Evolutionary conservation across 208 protist species (phyloP).

Genomic region (Angomonas deanei): DNA sequence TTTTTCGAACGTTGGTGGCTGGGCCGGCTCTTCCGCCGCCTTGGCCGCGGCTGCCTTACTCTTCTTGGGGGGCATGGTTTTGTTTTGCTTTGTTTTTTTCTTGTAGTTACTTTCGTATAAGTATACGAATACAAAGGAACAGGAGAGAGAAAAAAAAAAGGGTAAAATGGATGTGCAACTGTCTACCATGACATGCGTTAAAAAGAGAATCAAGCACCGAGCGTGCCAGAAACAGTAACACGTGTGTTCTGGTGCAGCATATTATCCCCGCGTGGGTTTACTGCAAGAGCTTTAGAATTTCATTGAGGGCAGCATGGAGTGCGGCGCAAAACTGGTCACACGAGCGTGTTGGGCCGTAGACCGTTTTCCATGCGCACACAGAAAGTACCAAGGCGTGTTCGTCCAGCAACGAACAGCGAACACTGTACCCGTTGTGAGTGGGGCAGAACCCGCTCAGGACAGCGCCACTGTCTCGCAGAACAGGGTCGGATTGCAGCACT

Average conservation of each 20-base stretch:
- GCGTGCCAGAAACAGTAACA: too few species aligned
- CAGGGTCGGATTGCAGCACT: neutral
- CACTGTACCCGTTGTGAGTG: constrained; percentile 32
- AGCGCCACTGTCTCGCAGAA: constrained; percentile 14
- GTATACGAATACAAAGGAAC: neutral
- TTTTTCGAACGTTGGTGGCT: constrained; percentile 18
- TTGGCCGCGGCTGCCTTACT: constrained; percentile 23
- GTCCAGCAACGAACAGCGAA: constrained; percentile 22
- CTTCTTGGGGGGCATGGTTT: constrained; percentile 60
- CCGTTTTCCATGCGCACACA: constrained; percentile 31
- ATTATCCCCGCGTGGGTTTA: too few species aligned
- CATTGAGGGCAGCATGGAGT: neutral
- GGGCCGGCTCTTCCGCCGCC: constrained; percentile 6
- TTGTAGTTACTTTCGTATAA: neutral
- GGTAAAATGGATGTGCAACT: too few species aligned
- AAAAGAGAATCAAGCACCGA: constrained; percentile 9
- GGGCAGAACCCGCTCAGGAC: constrained; percentile 32
- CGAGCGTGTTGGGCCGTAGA: constrained; percentile 18
- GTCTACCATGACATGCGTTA: too few species aligned
- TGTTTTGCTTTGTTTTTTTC: neutral
- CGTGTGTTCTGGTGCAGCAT: too few species aligned
- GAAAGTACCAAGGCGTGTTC: constrained; percentile 22
- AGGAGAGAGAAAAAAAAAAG: constrained; percentile 17
- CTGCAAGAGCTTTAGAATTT: neutral
- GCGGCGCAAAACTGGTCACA: constrained; percentile 18